Conservation (phyloP, 208 protist species). For the Crithidia thermophila region DNA sequence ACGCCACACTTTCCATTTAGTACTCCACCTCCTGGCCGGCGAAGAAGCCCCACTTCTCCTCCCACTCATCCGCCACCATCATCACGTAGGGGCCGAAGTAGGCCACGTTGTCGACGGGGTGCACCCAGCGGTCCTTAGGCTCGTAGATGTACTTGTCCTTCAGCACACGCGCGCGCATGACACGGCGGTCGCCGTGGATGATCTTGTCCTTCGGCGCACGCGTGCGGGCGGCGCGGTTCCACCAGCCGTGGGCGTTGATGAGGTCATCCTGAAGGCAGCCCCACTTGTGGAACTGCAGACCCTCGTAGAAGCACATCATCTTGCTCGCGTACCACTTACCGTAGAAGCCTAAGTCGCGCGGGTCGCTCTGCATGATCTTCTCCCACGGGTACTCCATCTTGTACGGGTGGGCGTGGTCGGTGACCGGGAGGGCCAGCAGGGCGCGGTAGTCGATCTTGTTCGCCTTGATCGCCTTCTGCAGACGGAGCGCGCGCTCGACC, state of each 20-base stretch:
- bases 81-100: conserved; percentile 92
- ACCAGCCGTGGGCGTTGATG: conserved; percentile 91
- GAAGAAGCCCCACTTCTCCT: conserved; percentile 95
- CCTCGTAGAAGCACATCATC: conserved; percentile 92
- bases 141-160: conserved; percentile 94
- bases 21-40: conserved; percentile 91
- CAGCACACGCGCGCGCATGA: conserved; percentile 85
- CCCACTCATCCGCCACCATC: conserved; percentile 93
- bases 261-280: conserved; percentile 91
- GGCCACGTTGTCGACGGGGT: conserved; percentile 90
- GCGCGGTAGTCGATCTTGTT: conserved; percentile 93
- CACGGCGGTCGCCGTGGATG: conserved; percentile 85
- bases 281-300: conserved; percentile 88
- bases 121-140: conserved; percentile 89
- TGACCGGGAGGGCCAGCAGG: conserved; percentile 89
- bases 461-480: conserved; percentile 91
- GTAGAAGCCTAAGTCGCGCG: conserved; percentile 77
- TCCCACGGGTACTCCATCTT: conserved; percentile 94
- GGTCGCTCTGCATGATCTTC: conserved; percentile 86
- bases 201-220: conserved; percentile 89
- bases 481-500: conserved; percentile 83
- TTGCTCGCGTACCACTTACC: conserved; percentile 91
- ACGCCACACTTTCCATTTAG: conserved; percentile 31
- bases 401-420: conserved; percentile 92
- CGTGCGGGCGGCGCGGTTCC: conserved; percentile 87